A percentile compares a stretch with the other conserved stretches of the same genome.
phyloP scores from a whole-genome alignment of 176 grass and related monocot genomes.

The Typha latifolia region DNA sequence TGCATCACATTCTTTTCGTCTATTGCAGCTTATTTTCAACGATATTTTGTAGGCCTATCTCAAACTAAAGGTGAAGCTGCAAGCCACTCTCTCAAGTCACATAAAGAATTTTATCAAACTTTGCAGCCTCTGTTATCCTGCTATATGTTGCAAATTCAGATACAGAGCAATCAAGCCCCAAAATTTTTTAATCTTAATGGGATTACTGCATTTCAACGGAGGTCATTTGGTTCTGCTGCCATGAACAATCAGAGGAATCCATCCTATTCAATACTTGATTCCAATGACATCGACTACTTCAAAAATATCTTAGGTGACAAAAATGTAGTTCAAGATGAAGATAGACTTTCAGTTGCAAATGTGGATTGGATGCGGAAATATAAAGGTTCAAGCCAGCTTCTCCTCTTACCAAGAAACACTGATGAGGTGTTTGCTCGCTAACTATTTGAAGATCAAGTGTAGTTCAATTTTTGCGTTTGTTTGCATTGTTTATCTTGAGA shows the following conservation, averaged over 20 bases:
- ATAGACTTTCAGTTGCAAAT: conserved; percentile 70
- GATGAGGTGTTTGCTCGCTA: conserved; percentile 36
- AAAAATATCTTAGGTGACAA: conserved; percentile 70
- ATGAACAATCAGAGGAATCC: conserved; percentile 55
- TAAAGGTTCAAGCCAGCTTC: conserved; percentile 62
- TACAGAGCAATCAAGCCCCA: conserved; percentile 7
- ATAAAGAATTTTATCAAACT: conserved; percentile 24
- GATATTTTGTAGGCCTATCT: conserved; percentile 11
- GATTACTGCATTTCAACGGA: conserved; percentile 27
- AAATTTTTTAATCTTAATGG: conserved; percentile 5
- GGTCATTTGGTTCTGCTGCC: conserved; percentile 38
- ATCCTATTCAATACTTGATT: conserved; percentile 55
- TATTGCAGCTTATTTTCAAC: conserved; percentile 4
- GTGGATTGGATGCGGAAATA: conserved; percentile 90
- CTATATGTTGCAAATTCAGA: not conserved
- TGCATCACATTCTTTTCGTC: no score
- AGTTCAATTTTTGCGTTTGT: no score
- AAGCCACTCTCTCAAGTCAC: conserved; percentile 11
- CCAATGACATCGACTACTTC: conserved; percentile 68
- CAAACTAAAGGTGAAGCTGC: conserved; percentile 1
- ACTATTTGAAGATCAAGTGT: not conserved
- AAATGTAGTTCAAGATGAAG: conserved; percentile 73
- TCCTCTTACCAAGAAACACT: conserved; percentile 76
- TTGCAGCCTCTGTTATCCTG: not conserved
- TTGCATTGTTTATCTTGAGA: no score